A percentile compares a stretch with the other conserved stretches of the same genome.
These are phyloP conservation scores for Paratrypanosoma confusum DNA, from an alignment of 208 protist species.

Conservation along the genomic window DNA sequence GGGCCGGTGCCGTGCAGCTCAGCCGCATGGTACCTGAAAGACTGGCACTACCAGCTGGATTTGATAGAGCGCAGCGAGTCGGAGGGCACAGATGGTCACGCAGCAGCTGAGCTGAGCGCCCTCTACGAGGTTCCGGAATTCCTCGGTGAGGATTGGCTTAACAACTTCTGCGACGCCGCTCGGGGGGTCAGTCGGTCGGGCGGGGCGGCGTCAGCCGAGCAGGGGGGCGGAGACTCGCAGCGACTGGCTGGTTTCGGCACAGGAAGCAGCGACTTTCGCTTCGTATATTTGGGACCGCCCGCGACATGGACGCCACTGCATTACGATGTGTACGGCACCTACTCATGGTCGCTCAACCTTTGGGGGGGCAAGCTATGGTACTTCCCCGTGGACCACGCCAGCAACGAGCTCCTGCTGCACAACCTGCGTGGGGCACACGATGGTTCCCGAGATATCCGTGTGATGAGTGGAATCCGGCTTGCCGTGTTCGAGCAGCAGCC, in stretches of 20 bases:
- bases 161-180: conserved; percentile 27
- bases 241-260: conserved; percentile 35
- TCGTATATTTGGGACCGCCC: conserved; percentile 67
- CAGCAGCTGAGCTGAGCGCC: conserved; percentile 1
- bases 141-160: conserved; percentile 73
- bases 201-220: not conserved
- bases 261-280: conserved; percentile 60
- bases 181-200: not conserved
- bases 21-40: conserved; percentile 50
- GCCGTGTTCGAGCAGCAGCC: conserved; percentile 42
- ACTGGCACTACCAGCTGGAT: conserved; percentile 66
- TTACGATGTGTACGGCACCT: conserved; percentile 81
- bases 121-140: conserved; percentile 65
- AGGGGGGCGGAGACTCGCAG: not conserved
- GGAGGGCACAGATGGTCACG: not conserved
- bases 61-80: conserved; percentile 9
- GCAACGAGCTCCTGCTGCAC: conserved; percentile 33
- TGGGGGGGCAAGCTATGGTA: conserved; percentile 78
- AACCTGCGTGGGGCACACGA: not conserved
- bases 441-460: conserved; percentile 34
- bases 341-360: conserved; percentile 83
- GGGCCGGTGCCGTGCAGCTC: not conserved
- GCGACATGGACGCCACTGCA: conserved; percentile 67
- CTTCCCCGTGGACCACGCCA: conserved; percentile 29
- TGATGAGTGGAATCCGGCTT: conserved; percentile 33